A percentile compares a stretch with the other conserved stretches of the same genome.
phyloP scores from a whole-genome alignment of 1,284 basidiomycete species.

The Ceratobasidium sp. region DNA sequence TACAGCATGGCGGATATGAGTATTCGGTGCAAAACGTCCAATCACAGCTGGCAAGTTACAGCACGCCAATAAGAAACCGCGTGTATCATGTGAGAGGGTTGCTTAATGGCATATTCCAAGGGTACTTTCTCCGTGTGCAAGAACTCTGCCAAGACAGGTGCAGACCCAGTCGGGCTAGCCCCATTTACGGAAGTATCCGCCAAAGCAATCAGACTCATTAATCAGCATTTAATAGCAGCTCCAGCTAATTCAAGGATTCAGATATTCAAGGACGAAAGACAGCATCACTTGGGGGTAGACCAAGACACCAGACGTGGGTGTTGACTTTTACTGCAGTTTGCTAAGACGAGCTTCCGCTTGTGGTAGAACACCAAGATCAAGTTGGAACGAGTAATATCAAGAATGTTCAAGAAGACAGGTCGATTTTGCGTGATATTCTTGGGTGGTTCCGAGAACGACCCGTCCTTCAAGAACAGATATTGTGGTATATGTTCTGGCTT shows the following conservation, averaged over 20 bases:
- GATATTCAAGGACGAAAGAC: no score
- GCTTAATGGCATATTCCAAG: not conserved
- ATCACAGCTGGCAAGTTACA: not conserved
- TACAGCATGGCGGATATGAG: not conserved
- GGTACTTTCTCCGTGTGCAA: not conserved
- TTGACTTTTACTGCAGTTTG: no score
- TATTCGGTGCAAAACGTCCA: not conserved
- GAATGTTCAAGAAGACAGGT: no score
- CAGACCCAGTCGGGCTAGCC: no score
- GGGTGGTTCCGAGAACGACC: slow-evolving; percentile 29
- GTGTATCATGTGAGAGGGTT: not conserved
- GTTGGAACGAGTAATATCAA: not conserved
- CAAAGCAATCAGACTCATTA: no score
- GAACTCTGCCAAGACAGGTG: slow-evolving; percentile 10
- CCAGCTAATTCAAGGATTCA: no score
- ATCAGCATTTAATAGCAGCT: no score
- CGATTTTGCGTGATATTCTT: no score
- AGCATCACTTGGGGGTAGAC: no score
- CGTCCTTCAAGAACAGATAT: slow-evolving; percentile 2
- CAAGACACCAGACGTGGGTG: no score
- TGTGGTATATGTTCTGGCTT: slow-evolving; percentile 27
- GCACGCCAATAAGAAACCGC: not conserved
- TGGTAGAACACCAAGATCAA: not conserved
- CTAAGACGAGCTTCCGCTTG: not conserved
- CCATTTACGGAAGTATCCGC: no score